Conservation (phyloP, 495 filamentous ascomycete genomes). For the Glarea lozoyensis region DNA sequence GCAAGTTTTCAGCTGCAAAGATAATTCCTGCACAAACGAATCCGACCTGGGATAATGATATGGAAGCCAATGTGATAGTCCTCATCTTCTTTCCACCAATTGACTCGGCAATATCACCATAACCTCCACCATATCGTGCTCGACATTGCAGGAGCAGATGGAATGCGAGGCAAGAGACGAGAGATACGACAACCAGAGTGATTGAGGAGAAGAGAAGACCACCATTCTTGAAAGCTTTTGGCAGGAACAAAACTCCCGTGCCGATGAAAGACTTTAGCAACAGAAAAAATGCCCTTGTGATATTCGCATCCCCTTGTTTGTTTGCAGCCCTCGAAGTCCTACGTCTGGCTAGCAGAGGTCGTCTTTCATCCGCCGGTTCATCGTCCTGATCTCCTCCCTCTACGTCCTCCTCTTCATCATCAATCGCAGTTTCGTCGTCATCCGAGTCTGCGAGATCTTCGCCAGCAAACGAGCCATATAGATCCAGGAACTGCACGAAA, state of each 20-base stretch:
- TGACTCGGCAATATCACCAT: conserved; percentile 51
- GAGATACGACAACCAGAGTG: conserved; percentile 44
- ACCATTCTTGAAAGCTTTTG: conserved; percentile 59
- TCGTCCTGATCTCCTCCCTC: conserved; percentile 23
- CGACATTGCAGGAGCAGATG: conserved; percentile 52
- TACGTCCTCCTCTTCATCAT: conserved; percentile 36
- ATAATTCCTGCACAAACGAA: too few relatives aligned
- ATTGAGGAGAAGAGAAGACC: conserved; percentile 58
- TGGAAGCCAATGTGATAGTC: conserved; percentile 45
- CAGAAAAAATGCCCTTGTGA: conserved; percentile 57
- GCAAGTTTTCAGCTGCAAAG: too few relatives aligned
- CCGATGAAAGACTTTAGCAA: conserved; percentile 52
- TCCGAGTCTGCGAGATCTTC: conserved; percentile 61
- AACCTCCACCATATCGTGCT: conserved; percentile 42
- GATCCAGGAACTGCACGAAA: conserved; percentile 59
- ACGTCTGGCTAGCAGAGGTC: conserved; percentile 45
- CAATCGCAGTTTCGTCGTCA: conserved; percentile 43
- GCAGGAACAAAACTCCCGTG: conserved; percentile 61
- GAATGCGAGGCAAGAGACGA: conserved; percentile 51
- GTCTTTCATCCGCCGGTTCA: conserved; percentile 26
- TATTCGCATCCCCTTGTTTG: conserved; percentile 46
- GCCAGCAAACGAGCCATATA: conserved; percentile 64
- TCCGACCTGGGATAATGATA: conserved; percentile 56
- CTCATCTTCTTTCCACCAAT: conserved; percentile 44
- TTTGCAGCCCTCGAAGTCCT: conserved; percentile 29